Evolutionary conservation across 2,329 filamentous ascomycete genomes (phyloP).

Genomic region (Calonectria pteridis): DNA sequence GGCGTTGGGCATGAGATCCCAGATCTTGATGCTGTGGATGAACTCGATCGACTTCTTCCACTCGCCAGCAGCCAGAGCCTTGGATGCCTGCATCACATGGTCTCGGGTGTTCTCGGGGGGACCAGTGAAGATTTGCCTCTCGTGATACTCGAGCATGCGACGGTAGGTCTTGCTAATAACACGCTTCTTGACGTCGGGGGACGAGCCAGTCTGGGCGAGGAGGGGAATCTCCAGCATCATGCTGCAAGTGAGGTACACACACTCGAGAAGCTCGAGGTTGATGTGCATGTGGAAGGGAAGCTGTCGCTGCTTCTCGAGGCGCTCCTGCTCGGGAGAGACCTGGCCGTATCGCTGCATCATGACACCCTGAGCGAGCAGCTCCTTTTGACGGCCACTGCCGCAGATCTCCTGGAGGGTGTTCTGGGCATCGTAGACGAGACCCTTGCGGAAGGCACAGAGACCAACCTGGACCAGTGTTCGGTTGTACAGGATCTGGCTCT

Average conservation of each 20-base stretch:
- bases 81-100: slow-evolving; percentile 99
- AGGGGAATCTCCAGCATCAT: slow-evolving; percentile 99
- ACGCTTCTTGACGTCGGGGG: slow-evolving; percentile 96
- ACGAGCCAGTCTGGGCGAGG: slow-evolving; percentile 95
- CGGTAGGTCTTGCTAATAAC: slow-evolving; percentile 99
- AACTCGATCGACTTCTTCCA: slow-evolving; percentile 97
- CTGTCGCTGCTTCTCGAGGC: slow-evolving; percentile 95
- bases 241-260: slow-evolving; percentile 97
- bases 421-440: slow-evolving; percentile 96
- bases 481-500: slow-evolving; percentile 98
- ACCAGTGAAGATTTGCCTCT: slow-evolving; percentile 98
- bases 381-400: slow-evolving; percentile 96
- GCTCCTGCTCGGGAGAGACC: slow-evolving; percentile 97
- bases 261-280: slow-evolving; percentile 97
- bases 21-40: slow-evolving; percentile 99
- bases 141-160: slow-evolving; percentile 98
- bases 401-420: slow-evolving; percentile 98
- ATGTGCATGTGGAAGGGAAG: slow-evolving; percentile 99
- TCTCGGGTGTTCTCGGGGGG: slow-evolving; percentile 99
- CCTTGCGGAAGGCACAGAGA: slow-evolving; percentile 97
- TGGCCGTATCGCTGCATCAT: slow-evolving; percentile 98
- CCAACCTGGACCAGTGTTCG: slow-evolving; percentile 97
- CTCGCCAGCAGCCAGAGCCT: slow-evolving; percentile 94
- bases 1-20: slow-evolving; percentile 94
- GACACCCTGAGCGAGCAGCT: slow-evolving; percentile 95